Evolutionary conservation across 1,284 basidiomycete genomes (phyloP), one percentile per base, ranked within the genome.

Genomic region (Rhodotorula sp.): DNA sequence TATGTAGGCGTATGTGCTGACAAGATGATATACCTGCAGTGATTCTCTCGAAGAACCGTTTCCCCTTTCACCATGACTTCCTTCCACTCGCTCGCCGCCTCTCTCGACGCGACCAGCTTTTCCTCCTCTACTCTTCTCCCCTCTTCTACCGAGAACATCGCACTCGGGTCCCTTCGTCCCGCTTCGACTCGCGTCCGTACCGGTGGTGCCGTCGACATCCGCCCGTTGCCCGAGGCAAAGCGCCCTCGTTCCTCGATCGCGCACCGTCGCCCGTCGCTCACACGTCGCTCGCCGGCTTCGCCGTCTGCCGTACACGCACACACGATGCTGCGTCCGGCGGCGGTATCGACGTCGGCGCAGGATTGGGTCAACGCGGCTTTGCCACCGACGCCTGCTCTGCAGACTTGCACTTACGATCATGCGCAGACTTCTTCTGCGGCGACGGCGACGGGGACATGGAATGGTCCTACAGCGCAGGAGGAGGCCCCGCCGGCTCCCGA

Each of bases 221-320:
- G 61, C 62, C 26, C 31, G 39, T 57, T 58, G 8, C 69, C 69
- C 56, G 58, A 39, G 3, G 34, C 62, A 1, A 68, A 68, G 52
- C 70, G 66, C 5, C 62, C 65, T 5, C 70, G 65, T 29, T 59
- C 64, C 18, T 59, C 61, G 5, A 26, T 5, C n/a, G 18, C 46
- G 26, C 23, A 34, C 29, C 43, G 48, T n/a, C 46, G 3, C 31
- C 39, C 43, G 18, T 20, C 29, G 4, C 57, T 39, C 57, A n/a
- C 43, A 18, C 48, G 39, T 31, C 48, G 23, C 10, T 49, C 51
- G 21, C 14, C 57, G 10, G 10, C 31, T 46, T 39, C 8, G 18
- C n/a, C 56, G 43, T 43, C 39, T 43, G 39, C 39, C 39, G 39
- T 1, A 43, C 39, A 12, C 39, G 39, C 12, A 12, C 39, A 43